A percentile compares a stretch with the other conserved stretches of the same genome.
These are phyloP conservation scores for Cafeteria roenbergensis DNA, from an alignment of 108 stramenopile species.

Conservation along the genomic window DNA sequence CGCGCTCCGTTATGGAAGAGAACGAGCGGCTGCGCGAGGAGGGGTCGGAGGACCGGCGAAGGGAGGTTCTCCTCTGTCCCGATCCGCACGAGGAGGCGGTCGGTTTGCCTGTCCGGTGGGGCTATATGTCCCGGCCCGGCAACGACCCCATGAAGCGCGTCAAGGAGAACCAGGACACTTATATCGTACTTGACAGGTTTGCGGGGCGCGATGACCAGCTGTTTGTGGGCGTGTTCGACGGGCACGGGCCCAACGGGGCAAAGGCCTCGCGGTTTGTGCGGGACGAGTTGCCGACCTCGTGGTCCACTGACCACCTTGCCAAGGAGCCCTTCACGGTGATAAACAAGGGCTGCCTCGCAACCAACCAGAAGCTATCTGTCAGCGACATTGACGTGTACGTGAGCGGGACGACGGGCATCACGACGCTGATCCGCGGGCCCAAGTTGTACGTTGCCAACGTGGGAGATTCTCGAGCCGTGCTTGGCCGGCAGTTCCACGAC, in stretches of 20 bases:
- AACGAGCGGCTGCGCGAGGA: not conserved
- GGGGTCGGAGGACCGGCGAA: not conserved
- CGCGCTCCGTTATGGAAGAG: not conserved
- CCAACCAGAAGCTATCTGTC: slow-evolving; percentile 5
- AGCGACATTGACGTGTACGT: slow-evolving; percentile 20
- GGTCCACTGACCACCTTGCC: not conserved
- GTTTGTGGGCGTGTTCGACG: slow-evolving; percentile 14
- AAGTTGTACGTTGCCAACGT: slow-evolving; percentile 79
- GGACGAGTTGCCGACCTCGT: not conserved
- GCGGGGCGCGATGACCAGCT: not conserved
- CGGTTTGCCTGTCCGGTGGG: not conserved
- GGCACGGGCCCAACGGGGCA: slow-evolving; percentile 19
- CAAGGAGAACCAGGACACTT: slow-evolving; percentile 26
- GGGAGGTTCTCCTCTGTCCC: no score
- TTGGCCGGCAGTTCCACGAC: slow-evolving; percentile 34
- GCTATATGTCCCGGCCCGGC: slow-evolving; percentile 10
- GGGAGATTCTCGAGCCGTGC: slow-evolving; percentile 78
- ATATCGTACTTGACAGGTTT: slow-evolving; percentile 2
- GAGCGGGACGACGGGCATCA: slow-evolving; percentile 75
- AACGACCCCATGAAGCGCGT: slow-evolving; percentile 17
- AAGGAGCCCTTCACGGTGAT: not conserved
- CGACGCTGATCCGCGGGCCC: slow-evolving; percentile 60
- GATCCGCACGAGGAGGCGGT: not conserved
- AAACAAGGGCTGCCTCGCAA: slow-evolving; percentile 10
- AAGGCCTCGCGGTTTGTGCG: slow-evolving; percentile 7